These are phyloP conservation scores for Pseudomassariella vexata DNA, from an alignment of 2,329 filamentous ascomycete species.

Conservation along the genomic window DNA sequence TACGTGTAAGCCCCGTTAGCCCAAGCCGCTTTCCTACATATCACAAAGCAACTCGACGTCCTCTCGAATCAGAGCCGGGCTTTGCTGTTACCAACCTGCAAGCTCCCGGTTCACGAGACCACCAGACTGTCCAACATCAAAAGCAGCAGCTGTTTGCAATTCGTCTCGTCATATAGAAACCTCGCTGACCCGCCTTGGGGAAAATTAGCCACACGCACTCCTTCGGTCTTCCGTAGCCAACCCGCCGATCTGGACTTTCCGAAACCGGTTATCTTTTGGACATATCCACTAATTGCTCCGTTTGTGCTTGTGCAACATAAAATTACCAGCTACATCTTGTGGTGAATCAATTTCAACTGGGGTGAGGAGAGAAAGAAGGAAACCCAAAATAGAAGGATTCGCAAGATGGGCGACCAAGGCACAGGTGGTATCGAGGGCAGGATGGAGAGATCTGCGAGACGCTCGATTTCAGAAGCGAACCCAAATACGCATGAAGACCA, in stretches of 20 bases:
- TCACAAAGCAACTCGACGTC: slow-evolving; percentile 15
- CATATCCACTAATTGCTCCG: too few species aligned
- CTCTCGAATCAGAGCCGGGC: slow-evolving; percentile 18
- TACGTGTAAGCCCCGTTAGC: slow-evolving; percentile 17
- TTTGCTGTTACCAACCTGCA: slow-evolving; percentile 16
- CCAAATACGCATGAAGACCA: slow-evolving; percentile 23
- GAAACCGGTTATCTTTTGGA: too few species aligned
- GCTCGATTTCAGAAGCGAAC: slow-evolving; percentile 23
- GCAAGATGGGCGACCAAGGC: slow-evolving; percentile 26
- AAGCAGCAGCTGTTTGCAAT: slow-evolving; percentile 6
- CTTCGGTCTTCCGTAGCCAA: too few species aligned
- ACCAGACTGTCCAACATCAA: slow-evolving; percentile 5
- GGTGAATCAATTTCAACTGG: slow-evolving; percentile 4
- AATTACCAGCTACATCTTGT: too few species aligned
- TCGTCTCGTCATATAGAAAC: slow-evolving; percentile 6
- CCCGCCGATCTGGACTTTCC: too few species aligned
- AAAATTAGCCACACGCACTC: slow-evolving; percentile 6
- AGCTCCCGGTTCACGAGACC: slow-evolving; percentile 18
- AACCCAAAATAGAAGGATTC: slow-evolving; percentile 2
- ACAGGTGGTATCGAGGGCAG: slow-evolving; percentile 24
- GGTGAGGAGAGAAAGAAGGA: background rate
- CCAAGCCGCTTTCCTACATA: slow-evolving; percentile 17
- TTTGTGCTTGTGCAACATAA: too few species aligned
- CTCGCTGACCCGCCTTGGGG: slow-evolving; percentile 2
- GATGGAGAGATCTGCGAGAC: slow-evolving; percentile 24